Percentiles rank a stretch among this genome's conserved stretches.
Conservation (phyloP, 2,329 filamentous ascomycete species). For the Trichoderma polysporum region DNA sequence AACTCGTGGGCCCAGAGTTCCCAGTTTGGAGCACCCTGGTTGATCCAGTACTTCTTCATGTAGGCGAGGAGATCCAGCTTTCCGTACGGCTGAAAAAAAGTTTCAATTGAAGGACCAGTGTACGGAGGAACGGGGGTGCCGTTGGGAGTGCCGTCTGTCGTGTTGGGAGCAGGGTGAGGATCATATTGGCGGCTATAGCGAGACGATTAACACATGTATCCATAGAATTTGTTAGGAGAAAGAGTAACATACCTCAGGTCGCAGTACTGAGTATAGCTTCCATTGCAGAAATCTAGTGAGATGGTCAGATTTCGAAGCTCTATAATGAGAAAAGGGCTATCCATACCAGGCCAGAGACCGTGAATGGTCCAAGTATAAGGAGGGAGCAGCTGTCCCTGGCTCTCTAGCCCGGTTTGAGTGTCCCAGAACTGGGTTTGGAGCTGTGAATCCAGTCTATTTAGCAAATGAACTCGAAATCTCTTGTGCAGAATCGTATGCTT, state of each 20-base stretch:
- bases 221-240: background rate
- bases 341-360: slow-evolving; percentile 53
- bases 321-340: background rate
- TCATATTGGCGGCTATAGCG: slow-evolving; percentile 58
- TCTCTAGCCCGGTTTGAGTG: slow-evolving; percentile 61
- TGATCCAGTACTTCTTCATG: slow-evolving; percentile 67
- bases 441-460: slow-evolving; percentile 22
- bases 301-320: background rate
- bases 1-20: slow-evolving; percentile 68
- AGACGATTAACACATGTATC: background rate
- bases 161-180: slow-evolving; percentile 60
- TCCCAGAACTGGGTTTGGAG: slow-evolving; percentile 65
- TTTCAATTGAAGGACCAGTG: slow-evolving; percentile 56
- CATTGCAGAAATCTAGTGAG: slow-evolving; percentile 45
- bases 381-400: slow-evolving; percentile 57
- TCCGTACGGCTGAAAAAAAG: slow-evolving; percentile 58
- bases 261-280: slow-evolving; percentile 65
- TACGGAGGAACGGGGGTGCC: slow-evolving; percentile 58
- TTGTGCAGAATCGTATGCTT: background rate
- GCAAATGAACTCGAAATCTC: background rate
- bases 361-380: slow-evolving; percentile 58
- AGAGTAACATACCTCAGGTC: slow-evolving; percentile 45
- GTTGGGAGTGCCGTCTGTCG: slow-evolving; percentile 55
- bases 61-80: slow-evolving; percentile 60
- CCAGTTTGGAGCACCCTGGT: slow-evolving; percentile 53